These are phyloP conservation scores for Chaetothyriales sp. DNA, from an alignment of 2,329 filamentous ascomycete genomes.

Conservation along the genomic window DNA sequence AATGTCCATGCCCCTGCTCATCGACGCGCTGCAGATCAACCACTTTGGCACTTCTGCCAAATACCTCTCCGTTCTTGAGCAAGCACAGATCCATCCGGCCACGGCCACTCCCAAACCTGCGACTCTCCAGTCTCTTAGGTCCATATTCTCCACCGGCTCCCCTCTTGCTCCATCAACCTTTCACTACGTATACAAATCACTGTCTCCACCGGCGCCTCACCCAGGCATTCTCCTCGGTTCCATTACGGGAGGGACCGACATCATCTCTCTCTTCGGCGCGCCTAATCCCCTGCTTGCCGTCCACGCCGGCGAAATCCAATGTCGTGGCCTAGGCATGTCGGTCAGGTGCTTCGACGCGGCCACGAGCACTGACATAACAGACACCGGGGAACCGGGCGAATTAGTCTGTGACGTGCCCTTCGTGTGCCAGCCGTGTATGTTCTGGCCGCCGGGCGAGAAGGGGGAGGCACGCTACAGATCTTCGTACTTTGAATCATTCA, in stretches of 20 bases:
- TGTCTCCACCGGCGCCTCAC: constrained; percentile 43
- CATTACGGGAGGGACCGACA: constrained; percentile 93
- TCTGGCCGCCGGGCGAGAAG: constrained; percentile 55
- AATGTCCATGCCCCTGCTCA: constrained; percentile 67
- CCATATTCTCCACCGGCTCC: constrained; percentile 88
- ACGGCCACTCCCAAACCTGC: constrained; percentile 33
- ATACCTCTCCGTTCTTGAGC: constrained; percentile 81
- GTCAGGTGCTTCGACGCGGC: constrained; percentile 36
- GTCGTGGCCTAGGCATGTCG: constrained; percentile 67
- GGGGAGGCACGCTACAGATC: constrained; percentile 65
- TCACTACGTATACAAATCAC: constrained; percentile 65
- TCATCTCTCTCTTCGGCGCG: constrained; percentile 80
- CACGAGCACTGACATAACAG: constrained; percentile 44
- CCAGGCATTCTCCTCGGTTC: constrained; percentile 69
- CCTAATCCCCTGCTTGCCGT: constrained; percentile 66
- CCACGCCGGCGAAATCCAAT: constrained; percentile 61
- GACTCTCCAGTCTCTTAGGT: constrained; percentile 45
- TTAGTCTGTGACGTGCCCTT: constrained; percentile 78
- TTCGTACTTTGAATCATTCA: constrained; percentile 79
- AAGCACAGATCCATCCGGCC: constrained; percentile 52
- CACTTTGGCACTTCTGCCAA: constrained; percentile 94
- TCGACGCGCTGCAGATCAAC: constrained; percentile 68
- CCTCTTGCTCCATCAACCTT: constrained; percentile 89
- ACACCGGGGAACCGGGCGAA: constrained; percentile 62
- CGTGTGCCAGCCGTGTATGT: constrained; percentile 78